These are phyloP conservation scores for Chamaecyparis obtusa DNA, from an alignment of 75 land plant genomes.

Conservation along the genomic window DNA sequence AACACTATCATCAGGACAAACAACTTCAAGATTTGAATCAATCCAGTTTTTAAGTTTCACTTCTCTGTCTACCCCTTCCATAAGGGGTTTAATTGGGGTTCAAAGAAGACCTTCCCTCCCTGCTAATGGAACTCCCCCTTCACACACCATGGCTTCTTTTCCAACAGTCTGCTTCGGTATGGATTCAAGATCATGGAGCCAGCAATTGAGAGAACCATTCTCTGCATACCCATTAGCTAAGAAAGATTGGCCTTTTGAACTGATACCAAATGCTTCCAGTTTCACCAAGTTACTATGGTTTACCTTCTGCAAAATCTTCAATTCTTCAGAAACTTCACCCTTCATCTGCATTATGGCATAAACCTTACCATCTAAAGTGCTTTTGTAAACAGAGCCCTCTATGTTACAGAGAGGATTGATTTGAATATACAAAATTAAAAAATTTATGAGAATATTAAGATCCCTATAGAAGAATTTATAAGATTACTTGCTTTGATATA, in stretches of 20 bases:
- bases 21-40: conserved; percentile 37
- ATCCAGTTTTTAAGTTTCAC: conserved; percentile 52
- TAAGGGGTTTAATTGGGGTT: conserved; percentile 12
- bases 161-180: conserved; percentile 23
- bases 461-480: too few relatives aligned
- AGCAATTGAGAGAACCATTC: conserved; percentile 74
- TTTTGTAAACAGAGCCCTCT: conserved; percentile 81
- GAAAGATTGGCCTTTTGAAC: conserved; percentile 43
- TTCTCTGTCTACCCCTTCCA: conserved; percentile 26
- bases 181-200: conserved; percentile 40
- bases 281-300: conserved; percentile 73
- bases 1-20: conserved; percentile 50
- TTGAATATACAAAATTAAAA: too few relatives aligned
- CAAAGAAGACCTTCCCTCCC: conserved; percentile 22
- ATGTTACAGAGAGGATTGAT: conserved; percentile 30
- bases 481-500: too few relatives aligned
- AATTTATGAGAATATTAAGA: too few relatives aligned
- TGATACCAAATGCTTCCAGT: conserved; percentile 24
- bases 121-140: conserved; percentile 27
- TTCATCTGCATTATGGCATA: conserved; percentile 23
- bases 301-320: conserved; percentile 76
- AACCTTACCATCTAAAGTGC: conserved; percentile 28
- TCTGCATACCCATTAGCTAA: conserved; percentile 83
- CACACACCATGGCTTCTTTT: too few relatives aligned
- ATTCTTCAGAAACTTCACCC: conserved; percentile 74